Conservation (phyloP, 2,329 filamentous ascomycete genomes). For the Pezicula neosporulosa region DNA sequence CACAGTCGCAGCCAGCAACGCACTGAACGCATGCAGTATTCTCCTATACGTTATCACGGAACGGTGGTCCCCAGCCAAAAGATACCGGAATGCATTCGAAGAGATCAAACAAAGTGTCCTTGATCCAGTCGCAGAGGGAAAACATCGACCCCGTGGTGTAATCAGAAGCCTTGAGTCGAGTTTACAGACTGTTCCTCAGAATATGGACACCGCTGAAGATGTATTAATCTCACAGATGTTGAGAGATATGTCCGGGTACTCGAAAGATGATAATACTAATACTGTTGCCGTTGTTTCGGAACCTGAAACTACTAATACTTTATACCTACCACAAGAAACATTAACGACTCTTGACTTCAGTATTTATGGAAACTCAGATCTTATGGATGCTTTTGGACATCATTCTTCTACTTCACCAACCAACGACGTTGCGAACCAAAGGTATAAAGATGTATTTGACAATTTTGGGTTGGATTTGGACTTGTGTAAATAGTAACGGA, state of each 20-base stretch:
- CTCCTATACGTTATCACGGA: conserved; percentile 22
- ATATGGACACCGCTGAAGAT: conserved; percentile 3
- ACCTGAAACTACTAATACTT: too few relatives aligned
- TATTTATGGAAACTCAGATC: too few relatives aligned
- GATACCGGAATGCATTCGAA: conserved; percentile 11
- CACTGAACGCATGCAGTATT: conserved; percentile 24
- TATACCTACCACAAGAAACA: too few relatives aligned
- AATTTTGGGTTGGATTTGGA: too few relatives aligned
- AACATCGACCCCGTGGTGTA: conserved; percentile 1
- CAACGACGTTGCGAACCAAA: too few relatives aligned
- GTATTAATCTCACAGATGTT: conserved; percentile 3
- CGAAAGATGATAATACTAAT: too few relatives aligned
- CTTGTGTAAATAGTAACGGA: too few relatives aligned
- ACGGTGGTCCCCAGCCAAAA: conserved; percentile 11
- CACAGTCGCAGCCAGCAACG: conserved; percentile 18
- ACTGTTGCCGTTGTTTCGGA: too few relatives aligned
- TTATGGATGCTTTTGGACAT: too few relatives aligned
- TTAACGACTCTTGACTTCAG: too few relatives aligned
- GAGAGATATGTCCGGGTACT: background rate
- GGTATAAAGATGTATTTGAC: too few relatives aligned
- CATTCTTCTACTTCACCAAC: too few relatives aligned
- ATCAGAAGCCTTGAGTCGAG: conserved; percentile 4
- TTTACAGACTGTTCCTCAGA: background rate
- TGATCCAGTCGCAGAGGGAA: conserved; percentile 5
- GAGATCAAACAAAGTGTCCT: conserved; percentile 8